phyloP scores from a whole-genome alignment of 208 protist species.

The Trichomonas vaginalis region DNA sequence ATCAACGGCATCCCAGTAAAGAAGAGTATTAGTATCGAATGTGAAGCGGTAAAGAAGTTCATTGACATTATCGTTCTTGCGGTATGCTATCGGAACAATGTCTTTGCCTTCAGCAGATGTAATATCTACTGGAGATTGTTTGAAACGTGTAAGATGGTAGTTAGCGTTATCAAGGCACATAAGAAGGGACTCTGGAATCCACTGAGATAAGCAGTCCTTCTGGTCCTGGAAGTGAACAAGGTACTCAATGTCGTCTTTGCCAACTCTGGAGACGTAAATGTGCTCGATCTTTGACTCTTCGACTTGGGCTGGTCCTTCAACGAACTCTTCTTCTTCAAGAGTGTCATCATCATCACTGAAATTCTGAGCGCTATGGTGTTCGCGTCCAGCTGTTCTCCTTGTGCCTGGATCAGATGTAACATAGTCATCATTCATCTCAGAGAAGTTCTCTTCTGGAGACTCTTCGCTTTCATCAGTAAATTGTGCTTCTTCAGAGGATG shows the following conservation, averaged over 20 bases:
- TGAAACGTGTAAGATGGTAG: neutral
- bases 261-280: neutral
- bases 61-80: neutral
- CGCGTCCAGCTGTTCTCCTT: neutral
- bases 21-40: neutral
- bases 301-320: neutral
- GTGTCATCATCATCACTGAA: neutral
- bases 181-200: neutral
- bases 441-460: neutral
- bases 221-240: neutral
- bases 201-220: neutral
- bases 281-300: neutral
- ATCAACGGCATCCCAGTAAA: neutral
- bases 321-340: slow-evolving; percentile 2
- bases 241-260: neutral
- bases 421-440: neutral
- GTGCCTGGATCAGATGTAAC: neutral
- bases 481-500: neutral
- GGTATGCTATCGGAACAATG: neutral
- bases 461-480: neutral
- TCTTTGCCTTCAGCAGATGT: neutral
- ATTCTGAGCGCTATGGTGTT: neutral
- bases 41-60: neutral
- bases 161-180: neutral
- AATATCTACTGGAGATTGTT: neutral